Evolutionary conservation across 306 rosid species (phyloP), one percentile per base, ranked within the genome.

Genomic region (Medicago ruthenica): DNA sequence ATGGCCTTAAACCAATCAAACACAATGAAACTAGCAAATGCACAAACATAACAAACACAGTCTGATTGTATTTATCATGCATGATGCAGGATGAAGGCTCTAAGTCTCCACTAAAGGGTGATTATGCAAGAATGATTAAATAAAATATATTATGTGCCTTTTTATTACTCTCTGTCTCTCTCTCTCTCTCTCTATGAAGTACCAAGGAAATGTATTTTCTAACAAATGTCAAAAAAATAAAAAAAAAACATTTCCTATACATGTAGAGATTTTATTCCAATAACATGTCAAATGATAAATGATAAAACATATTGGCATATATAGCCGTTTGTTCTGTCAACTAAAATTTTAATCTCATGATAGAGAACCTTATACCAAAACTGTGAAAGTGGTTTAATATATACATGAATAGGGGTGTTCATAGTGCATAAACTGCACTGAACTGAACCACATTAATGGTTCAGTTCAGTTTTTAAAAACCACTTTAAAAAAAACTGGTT

Each of bases 81-180:
- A 61, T 36, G 24, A 68, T 79, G 81, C 81, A 83, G 83, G 86
- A 75, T 79, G 78, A 79, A 79, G 78, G 50, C 17, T 70, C 67
- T 75, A 27, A 63, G 42, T 24, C 78, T 83, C 18, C 80, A 83
- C 42, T 83, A 80, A 83, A 79, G 75, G 14, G 67, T 44, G 75
- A 69, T 58, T 24, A 16, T 54, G 27, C 36, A 67, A 21, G 59
- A 16, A 59, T 67, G 21, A 31, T 39, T 4, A 15, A 6, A 60
- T 75, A 20, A 39, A 41, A 70, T 75, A 53, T 75, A 24, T 36
- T 2, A 27, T 55, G 34, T 72, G 14, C 11, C 61, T 2, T 20
- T 65, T 41, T 44, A 0, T 2, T 54, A 34, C 37, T 34, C 37
- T 34, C 6, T 0, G 36, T 34, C 7, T 34, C 37, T 34, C 34